Percentiles rank a stretch among this genome's conserved stretches.
Evolutionary conservation across 495 filamentous ascomycete species (phyloP).

Genomic region (Hyaloscypha bicolor): DNA sequence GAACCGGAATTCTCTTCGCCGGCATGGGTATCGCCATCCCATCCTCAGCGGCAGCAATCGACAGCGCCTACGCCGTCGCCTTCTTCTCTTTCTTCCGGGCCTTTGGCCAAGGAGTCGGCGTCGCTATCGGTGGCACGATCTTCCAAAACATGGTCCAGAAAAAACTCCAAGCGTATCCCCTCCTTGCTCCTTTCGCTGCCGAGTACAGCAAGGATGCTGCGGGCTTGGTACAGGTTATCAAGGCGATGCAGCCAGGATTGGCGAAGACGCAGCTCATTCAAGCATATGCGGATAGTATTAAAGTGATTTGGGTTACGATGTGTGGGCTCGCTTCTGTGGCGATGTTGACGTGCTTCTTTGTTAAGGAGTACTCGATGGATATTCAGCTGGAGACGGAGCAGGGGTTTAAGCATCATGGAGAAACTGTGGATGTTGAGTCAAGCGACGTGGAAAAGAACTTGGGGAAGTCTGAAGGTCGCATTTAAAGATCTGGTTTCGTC

Average conservation of each 20-base stretch:
- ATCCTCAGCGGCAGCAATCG: constrained; percentile 40
- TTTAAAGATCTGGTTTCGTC: not conserved
- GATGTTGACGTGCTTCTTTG: constrained; percentile 14
- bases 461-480: not conserved
- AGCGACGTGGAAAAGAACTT: constrained; percentile 9
- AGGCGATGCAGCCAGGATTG: constrained; percentile 47
- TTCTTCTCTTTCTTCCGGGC: constrained; percentile 61
- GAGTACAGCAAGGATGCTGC: constrained; percentile 58
- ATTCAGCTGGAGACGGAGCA: constrained; percentile 11
- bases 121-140: constrained; percentile 54
- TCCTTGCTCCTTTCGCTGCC: constrained; percentile 45
- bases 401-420: constrained; percentile 5
- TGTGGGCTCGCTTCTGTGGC: constrained; percentile 22
- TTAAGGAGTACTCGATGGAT: constrained; percentile 23
- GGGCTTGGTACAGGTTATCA: constrained; percentile 58
- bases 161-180: constrained; percentile 45
- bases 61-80: constrained; percentile 57
- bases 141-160: constrained; percentile 60
- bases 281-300: constrained; percentile 58
- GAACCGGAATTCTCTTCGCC: constrained; percentile 55
- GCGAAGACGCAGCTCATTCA: constrained; percentile 47
- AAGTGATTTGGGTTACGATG: constrained; percentile 59
- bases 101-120: constrained; percentile 53
- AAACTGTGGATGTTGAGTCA: constrained; percentile 4
- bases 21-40: constrained; percentile 52